These are phyloP conservation scores for Lactifluus subvellereus DNA, from an alignment of 768 basidiomycete genomes.

Conservation along the genomic window DNA sequence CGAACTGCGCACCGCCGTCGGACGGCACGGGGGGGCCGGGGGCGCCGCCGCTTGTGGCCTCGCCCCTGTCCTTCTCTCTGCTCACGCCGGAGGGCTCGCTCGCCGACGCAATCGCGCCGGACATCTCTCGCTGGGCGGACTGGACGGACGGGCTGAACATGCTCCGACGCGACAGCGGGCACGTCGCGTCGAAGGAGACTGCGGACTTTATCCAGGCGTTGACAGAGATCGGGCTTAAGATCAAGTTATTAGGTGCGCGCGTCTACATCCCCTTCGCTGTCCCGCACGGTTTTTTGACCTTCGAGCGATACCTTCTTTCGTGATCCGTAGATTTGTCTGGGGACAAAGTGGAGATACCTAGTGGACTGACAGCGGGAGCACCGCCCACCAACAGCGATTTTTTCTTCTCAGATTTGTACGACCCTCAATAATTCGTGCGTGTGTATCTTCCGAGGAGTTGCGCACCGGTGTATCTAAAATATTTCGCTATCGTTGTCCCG, in stretches of 20 bases:
- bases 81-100: conserved; percentile 30
- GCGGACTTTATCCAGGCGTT: conserved; percentile 79
- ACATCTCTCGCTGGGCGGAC: conserved; percentile 79
- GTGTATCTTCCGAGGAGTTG: neutral
- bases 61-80: conserved; percentile 29
- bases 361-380: conserved; percentile 66
- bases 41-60: conserved; percentile 28
- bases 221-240: conserved; percentile 88
- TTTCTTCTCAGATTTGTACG: conserved; percentile 67
- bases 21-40: conserved; percentile 37
- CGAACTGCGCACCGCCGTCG: conserved; percentile 63
- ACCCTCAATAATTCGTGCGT: conserved; percentile 20
- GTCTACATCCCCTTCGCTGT: neutral
- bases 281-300: neutral
- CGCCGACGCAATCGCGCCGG: conserved; percentile 33
- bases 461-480: neutral
- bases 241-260: conserved; percentile 73
- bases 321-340: conserved; percentile 66
- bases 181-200: conserved; percentile 80
- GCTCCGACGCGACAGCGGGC: conserved; percentile 74
- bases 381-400: conserved; percentile 78
- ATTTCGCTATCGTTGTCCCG: neutral
- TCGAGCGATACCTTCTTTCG: neutral
- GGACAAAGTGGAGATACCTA: conserved; percentile 85
- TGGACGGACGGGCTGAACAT: conserved; percentile 94